These are phyloP conservation scores for Thielaviopsis populi DNA, from an alignment of 2,329 filamentous ascomycete species.

Conservation along the genomic window DNA sequence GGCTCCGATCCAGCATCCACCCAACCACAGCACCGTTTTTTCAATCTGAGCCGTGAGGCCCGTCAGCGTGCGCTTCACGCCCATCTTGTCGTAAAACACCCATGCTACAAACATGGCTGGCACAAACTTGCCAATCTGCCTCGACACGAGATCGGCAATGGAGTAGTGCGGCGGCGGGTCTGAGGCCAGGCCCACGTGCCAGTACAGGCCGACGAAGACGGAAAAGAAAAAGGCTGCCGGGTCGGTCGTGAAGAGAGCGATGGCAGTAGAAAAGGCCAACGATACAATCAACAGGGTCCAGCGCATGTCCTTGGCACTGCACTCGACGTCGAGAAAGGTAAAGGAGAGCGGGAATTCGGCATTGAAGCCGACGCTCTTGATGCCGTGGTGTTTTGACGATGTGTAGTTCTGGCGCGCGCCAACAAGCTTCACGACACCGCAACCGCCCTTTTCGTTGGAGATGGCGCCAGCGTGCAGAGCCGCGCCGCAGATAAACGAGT, in stretches of 20 bases:
- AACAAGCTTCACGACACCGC: conserved; percentile 61
- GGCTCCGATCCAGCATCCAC: conserved; percentile 77
- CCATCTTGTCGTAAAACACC: conserved; percentile 76
- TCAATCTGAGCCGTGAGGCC: conserved; percentile 72
- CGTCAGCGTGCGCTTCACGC: conserved; percentile 52
- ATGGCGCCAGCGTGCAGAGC: conserved; percentile 75
- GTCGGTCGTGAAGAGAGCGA: conserved; percentile 71
- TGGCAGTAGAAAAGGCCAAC: conserved; percentile 56
- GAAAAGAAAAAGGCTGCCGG: conserved; percentile 73
- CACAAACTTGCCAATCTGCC: conserved; percentile 65
- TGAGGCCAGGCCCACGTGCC: conserved; percentile 77
- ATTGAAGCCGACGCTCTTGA: conserved; percentile 63
- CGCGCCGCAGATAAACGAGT: conserved; percentile 74
- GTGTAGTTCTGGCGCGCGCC: conserved; percentile 52
- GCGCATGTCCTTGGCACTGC: conserved; percentile 59
- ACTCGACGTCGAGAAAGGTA: conserved; percentile 53
- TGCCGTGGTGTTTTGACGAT: conserved; percentile 53
- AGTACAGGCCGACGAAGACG: conserved; percentile 68
- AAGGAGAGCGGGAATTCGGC: conserved; percentile 84
- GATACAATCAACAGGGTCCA: conserved; percentile 78
- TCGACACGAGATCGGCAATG: conserved; percentile 58
- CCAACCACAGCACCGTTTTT: conserved; percentile 81
- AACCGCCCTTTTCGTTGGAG: conserved; percentile 56
- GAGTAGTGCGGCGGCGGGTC: conserved; percentile 61
- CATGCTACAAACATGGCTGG: conserved; percentile 78